These are phyloP conservation scores for Xylaria sp. DNA, from an alignment of 2,329 filamentous ascomycete species.

Conservation along the genomic window DNA sequence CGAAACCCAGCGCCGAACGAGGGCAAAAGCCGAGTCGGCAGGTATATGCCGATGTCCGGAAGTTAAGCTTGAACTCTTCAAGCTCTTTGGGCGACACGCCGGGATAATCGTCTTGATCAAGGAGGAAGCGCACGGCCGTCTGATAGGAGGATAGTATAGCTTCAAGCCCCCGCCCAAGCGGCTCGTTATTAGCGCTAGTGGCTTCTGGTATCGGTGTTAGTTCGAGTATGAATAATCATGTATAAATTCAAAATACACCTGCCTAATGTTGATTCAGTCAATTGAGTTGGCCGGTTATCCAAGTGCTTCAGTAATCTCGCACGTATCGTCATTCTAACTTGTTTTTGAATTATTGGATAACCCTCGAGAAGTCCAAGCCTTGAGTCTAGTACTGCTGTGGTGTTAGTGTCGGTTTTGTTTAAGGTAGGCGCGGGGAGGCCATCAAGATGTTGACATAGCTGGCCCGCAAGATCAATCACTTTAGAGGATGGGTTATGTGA, in stretches of 20 bases:
- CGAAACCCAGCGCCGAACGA: neutral
- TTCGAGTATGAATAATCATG: neutral
- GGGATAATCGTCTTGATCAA: neutral
- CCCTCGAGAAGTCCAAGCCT: neutral
- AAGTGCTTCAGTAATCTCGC: neutral
- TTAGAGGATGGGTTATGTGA: neutral
- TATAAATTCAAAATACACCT: neutral
- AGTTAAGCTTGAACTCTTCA: neutral
- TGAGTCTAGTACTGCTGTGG: neutral
- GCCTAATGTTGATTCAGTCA: neutral
- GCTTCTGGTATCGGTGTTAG: neutral
- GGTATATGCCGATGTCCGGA: slow-evolving; percentile 4
- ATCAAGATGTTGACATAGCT: neutral
- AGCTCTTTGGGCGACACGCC: neutral
- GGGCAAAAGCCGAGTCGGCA: slow-evolving; percentile 1
- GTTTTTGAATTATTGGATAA: neutral
- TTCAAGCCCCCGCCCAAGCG: neutral
- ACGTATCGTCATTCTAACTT: neutral
- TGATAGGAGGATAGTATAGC: slow-evolving; percentile 1
- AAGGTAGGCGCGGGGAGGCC: neutral
- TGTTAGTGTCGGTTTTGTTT: neutral
- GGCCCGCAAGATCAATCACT: neutral
- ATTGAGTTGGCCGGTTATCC: neutral
- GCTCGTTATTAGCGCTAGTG: neutral
- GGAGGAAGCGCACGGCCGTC: neutral